Conservation (phyloP, 768 basidiomycete species). For the Exsudoporus frostii region DNA sequence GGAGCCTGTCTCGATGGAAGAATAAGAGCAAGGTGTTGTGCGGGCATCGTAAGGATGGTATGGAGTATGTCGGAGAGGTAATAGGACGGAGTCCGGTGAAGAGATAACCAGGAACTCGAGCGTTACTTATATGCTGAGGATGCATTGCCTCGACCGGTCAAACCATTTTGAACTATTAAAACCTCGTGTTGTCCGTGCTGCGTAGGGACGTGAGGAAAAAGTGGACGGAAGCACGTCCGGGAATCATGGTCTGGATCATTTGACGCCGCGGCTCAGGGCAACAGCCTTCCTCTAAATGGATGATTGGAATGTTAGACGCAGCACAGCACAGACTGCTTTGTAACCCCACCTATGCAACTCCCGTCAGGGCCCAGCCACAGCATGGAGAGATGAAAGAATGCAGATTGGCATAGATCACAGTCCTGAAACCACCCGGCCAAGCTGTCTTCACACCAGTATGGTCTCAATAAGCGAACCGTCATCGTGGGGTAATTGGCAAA, state of each 20-base stretch:
- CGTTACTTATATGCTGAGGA: conserved; percentile 29
- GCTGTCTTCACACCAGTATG: neutral
- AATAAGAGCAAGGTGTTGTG: conserved; percentile 29
- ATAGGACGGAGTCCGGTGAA: conserved; percentile 12
- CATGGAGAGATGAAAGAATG: conserved; percentile 14
- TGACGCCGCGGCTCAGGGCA: conserved; percentile 31
- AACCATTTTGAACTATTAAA: conserved; percentile 28
- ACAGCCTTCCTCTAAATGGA: conserved; percentile 33
- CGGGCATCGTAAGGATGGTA: conserved; percentile 21
- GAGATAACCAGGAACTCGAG: conserved; percentile 17
- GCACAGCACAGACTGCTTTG: conserved; percentile 27
- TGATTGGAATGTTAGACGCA: conserved; percentile 28
- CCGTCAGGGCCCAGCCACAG: conserved; percentile 18
- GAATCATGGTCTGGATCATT: conserved; percentile 33
- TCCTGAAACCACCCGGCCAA: conserved; percentile 3
- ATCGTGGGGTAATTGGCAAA: conserved; percentile 21
- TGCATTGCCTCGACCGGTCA: conserved; percentile 29
- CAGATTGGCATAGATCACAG: conserved; percentile 5
- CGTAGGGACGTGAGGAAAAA: conserved; percentile 29
- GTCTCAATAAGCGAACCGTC: conserved; percentile 10
- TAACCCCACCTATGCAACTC: conserved; percentile 9
- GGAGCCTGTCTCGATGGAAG: conserved; percentile 34
- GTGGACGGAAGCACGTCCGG: conserved; percentile 23
- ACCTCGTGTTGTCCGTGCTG: conserved; percentile 35
- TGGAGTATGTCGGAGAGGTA: conserved; percentile 11